A percentile compares a stretch with the other conserved stretches of the same genome.
These are phyloP conservation scores for Syncephalastrum racemosum DNA, from an alignment of 371 early-diverging fungal genomes.

Conservation along the genomic window DNA sequence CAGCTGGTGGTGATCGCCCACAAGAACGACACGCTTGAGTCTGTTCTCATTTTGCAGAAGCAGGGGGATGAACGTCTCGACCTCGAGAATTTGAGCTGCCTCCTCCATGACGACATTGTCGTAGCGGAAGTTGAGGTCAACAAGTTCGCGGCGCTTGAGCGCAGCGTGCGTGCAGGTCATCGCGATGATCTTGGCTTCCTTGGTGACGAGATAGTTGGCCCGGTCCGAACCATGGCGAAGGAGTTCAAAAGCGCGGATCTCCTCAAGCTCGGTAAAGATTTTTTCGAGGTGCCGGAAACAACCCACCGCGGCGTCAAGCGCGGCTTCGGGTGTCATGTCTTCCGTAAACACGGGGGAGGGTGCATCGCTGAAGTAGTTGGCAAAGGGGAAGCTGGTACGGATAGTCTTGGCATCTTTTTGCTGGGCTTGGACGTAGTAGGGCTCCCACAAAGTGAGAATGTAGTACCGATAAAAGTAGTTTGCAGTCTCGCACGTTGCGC, in stretches of 20 bases:
- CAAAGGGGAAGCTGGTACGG: constrained; percentile 77
- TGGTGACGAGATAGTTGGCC: constrained; percentile 87
- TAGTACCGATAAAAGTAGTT: constrained; percentile 83
- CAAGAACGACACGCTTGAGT: constrained; percentile 87
- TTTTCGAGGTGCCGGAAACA: constrained; percentile 79
- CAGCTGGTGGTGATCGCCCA: constrained; percentile 97
- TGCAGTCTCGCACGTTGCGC: constrained; percentile 92
- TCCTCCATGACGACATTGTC: constrained; percentile 98
- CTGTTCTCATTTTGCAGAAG: constrained; percentile 72
- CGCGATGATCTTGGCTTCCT: constrained; percentile 94
- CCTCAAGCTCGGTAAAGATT: constrained; percentile 74
- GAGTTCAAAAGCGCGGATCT: constrained; percentile 91
- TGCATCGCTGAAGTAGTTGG: constrained; percentile 70
- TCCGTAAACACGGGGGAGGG: constrained; percentile 73
- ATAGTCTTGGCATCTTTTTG: constrained; percentile 23
- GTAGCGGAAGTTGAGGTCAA: constrained; percentile 86
- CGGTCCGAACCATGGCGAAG: constrained; percentile 78
- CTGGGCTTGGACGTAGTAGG: constrained; percentile 45
- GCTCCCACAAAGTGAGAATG: constrained; percentile 75
- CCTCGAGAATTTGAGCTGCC: constrained; percentile 95
- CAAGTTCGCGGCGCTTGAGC: constrained; percentile 81
- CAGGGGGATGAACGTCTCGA: constrained; percentile 94
- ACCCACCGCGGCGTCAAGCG: constrained; percentile 63
- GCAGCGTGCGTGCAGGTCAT: constrained; percentile 97
- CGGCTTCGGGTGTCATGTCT: constrained; percentile 42